Base-by-base conservation (phyloP, 805 yeast genomes). In the Yarrowia sp. region DNA sequence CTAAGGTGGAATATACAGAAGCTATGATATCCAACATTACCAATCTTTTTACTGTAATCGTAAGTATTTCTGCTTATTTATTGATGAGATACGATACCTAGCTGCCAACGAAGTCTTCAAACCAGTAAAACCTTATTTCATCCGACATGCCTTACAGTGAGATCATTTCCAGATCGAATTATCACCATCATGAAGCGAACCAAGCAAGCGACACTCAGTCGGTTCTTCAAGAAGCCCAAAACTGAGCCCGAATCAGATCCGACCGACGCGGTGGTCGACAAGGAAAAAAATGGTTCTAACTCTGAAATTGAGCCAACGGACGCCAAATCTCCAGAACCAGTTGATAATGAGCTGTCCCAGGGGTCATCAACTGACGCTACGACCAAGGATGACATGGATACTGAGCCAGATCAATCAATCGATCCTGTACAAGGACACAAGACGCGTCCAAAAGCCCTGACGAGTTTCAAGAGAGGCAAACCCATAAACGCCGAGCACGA, bases 211-310 rank as follows among this genome's bases (percentile, higher is more conserved):
- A 54, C 61, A 0, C 26, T 54, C 17, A 54, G 61, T n/a, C 46
- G 46, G 19, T 54, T 54, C 16, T 54, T 54, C 46, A 49, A 65
- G 14, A 54, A 35, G 35, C 40, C 58, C 11, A 51, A 51, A 24
- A 33, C 54, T 4, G 54, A 32, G 24, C 5, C 24, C 9, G 52
- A 28, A 7, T 2, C 38, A 2, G 26, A 14, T 26, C 26, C 6
- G 12, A 5, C 26, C 11, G 14, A 46, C 2, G 16, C 21, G 12
- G 26, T 5, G 17, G 7, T 5, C 2, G 40, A 7, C 14, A 32
- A 48, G 17, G 21, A 36, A 26, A 44, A 26, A 16, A 6, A 12
- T 16, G 10, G 7, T 1, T 6, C 17, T 14, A 16, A 12, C 4
- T 5, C 51, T 2, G n/a, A 10, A n/a, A 11, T 1, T 10, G 51